phyloP scores from a whole-genome alignment of 2,329 filamentous ascomycete genomes.

The Ophiocordyceps australis region DNA sequence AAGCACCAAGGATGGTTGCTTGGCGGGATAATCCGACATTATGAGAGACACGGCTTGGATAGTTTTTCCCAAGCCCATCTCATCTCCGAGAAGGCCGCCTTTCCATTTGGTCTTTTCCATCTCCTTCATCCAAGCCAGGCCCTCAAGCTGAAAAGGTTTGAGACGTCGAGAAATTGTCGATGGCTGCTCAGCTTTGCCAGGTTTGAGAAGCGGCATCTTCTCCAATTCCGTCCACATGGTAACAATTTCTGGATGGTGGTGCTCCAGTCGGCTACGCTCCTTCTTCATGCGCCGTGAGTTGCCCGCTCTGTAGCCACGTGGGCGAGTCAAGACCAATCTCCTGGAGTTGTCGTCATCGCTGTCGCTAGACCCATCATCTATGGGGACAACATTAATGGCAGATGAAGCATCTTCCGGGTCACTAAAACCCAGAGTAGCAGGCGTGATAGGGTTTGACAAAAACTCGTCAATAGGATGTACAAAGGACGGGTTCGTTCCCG shows the following conservation, averaged over 20 bases:
- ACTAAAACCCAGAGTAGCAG: no score
- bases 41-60: constrained; percentile 95
- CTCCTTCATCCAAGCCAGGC: constrained; percentile 80
- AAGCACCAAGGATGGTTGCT: constrained; percentile 67
- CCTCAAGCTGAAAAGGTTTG: constrained; percentile 88
- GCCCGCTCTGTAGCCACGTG: constrained; percentile 15
- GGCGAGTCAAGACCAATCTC: constrained; percentile 9
- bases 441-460: no score
- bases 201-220: constrained; percentile 46
- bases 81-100: constrained; percentile 82
- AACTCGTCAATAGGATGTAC: no score
- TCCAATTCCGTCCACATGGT: constrained; percentile 76
- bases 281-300: constrained; percentile 11
- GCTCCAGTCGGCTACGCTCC: constrained; percentile 51
- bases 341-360: constrained; percentile 3
- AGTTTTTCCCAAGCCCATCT: constrained; percentile 98
- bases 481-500: no score
- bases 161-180: constrained; percentile 61
- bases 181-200: constrained; percentile 31
- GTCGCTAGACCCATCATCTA: no score
- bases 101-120: constrained; percentile 79
- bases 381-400: no score
- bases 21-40: constrained; percentile 89
- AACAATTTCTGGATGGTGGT: constrained; percentile 56
- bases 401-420: no score